Percentiles rank a stretch among this genome's conserved stretches.
phyloP scores from a whole-genome alignment of 768 basidiomycete genomes.

The Lentinus tigrinus region DNA sequence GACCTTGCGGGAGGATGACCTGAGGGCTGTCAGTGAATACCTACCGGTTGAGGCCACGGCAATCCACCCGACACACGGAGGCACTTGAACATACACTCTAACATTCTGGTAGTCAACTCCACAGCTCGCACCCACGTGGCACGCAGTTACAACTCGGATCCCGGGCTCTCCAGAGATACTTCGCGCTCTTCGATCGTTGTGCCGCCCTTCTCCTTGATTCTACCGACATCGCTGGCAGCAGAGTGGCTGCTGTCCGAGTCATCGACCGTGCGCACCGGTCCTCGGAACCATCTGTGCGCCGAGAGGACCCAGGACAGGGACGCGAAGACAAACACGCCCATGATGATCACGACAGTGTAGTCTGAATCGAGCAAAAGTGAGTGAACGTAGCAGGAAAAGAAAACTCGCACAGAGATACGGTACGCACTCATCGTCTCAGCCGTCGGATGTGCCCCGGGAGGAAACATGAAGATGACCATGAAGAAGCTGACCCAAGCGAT shows the following conservation, averaged over 20 bases:
- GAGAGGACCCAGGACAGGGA: conserved; percentile 63
- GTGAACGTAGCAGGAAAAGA: too few species aligned
- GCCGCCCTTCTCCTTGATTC: conserved; percentile 16
- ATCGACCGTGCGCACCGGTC: conserved; percentile 51
- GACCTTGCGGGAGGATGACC: too few species aligned
- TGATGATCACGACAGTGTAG: conserved; percentile 66
- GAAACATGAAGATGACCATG: conserved; percentile 57
- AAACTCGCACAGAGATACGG: too few species aligned
- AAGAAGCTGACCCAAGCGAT: conserved; percentile 69
- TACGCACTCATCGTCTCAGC: conserved; percentile 56
- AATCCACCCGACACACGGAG: too few species aligned
- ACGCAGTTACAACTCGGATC: too few species aligned
- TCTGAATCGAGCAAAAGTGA: conserved; percentile 37
- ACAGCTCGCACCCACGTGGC: too few species aligned
- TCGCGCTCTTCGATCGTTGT: conserved; percentile 4
- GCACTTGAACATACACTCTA: too few species aligned
- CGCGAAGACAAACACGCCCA: conserved; percentile 65
- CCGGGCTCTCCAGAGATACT: conserved; percentile 1
- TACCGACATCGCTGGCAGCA: too few species aligned
- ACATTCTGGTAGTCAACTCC: too few species aligned
- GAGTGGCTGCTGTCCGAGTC: not conserved
- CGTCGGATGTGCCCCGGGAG: conserved; percentile 39
- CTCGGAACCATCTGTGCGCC: conserved; percentile 69
- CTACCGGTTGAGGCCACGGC: too few species aligned
- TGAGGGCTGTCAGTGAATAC: too few species aligned